These are phyloP conservation scores for Hymenoscyphus infarciens DNA, from an alignment of 2,329 filamentous ascomycete species.

Conservation along the genomic window DNA sequence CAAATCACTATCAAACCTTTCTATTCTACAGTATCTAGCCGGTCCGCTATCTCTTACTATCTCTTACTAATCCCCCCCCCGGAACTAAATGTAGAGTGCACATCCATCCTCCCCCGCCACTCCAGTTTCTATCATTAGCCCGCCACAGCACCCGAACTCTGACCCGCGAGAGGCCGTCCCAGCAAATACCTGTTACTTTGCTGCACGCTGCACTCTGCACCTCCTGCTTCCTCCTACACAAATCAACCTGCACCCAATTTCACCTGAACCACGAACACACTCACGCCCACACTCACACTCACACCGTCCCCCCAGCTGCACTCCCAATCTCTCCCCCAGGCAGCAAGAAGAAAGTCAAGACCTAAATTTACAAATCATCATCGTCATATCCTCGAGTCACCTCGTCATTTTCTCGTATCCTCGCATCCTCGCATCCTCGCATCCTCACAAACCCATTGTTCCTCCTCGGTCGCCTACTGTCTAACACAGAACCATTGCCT, in stretches of 20 bases:
- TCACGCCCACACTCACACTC: background rate
- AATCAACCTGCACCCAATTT: background rate
- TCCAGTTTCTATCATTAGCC: too few relatives aligned
- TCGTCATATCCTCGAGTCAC: background rate
- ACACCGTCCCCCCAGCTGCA: background rate
- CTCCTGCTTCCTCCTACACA: background rate
- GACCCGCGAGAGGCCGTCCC: too few relatives aligned
- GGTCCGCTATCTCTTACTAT: too few relatives aligned
- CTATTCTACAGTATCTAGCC: too few relatives aligned
- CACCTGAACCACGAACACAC: background rate
- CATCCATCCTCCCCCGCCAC: too few relatives aligned
- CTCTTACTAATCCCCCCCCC: too few relatives aligned
- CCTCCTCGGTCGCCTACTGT: background rate
- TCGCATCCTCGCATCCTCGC: too few relatives aligned
- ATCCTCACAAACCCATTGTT: conserved; percentile 1
- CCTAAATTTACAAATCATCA: background rate
- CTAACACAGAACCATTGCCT: conserved; percentile 1
- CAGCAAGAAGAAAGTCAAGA: background rate
- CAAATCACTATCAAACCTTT: too few relatives aligned
- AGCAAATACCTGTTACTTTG: too few relatives aligned
- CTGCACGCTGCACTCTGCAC: conserved; percentile 4
- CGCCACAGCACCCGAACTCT: too few relatives aligned
- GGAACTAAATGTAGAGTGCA: too few relatives aligned
- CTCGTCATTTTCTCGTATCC: background rate
- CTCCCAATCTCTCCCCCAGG: background rate